Evolutionary conservation across 805 yeast genomes (phyloP).

Genomic region (Wickerhamiella kazuoi): DNA sequence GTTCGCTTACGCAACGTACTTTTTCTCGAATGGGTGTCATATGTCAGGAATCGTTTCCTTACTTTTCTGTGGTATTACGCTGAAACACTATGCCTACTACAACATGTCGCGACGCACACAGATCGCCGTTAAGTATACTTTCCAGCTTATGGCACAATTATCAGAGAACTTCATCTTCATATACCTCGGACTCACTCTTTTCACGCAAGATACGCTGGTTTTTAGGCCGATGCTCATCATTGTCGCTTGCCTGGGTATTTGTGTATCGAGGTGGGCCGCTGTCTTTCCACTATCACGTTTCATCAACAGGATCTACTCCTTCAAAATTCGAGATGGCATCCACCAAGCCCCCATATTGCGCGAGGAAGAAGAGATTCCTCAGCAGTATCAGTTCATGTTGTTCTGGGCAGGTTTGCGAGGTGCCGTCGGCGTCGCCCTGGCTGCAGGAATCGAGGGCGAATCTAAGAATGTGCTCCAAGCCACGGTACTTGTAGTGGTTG

Average conservation of each 20-base stretch:
- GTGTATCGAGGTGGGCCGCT: constrained; percentile 92
- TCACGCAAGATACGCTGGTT: constrained; percentile 89
- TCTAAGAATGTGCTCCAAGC: constrained; percentile 76
- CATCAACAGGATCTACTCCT: constrained; percentile 59
- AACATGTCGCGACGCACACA: constrained; percentile 97
- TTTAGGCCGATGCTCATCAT: constrained; percentile 87
- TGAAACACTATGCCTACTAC: constrained; percentile 91
- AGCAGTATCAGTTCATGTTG: constrained; percentile 94
- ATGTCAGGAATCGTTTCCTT: constrained; percentile 97
- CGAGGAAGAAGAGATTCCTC: constrained; percentile 76
- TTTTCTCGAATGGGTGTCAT: constrained; percentile 96
- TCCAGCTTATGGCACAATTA: constrained; percentile 84
- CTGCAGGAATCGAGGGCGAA: constrained; percentile 94
- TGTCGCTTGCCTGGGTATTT: constrained; percentile 74
- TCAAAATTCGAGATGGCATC: constrained; percentile 31
- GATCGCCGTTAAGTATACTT: constrained; percentile 85
- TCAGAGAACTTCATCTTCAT: constrained; percentile 95
- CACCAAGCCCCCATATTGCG: constrained; percentile 4
- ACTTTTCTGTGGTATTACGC: constrained; percentile 87
- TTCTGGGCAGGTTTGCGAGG: constrained; percentile 99
- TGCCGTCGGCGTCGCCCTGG: constrained; percentile 97
- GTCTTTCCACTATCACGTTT: constrained; percentile 84
- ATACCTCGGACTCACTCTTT: constrained; percentile 79
- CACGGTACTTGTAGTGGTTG: constrained; percentile 91
- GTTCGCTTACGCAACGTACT: constrained; percentile 89